Evolutionary conservation across 2,329 filamentous ascomycete genomes (phyloP).

Genomic region (Rutstroemia sp.): DNA sequence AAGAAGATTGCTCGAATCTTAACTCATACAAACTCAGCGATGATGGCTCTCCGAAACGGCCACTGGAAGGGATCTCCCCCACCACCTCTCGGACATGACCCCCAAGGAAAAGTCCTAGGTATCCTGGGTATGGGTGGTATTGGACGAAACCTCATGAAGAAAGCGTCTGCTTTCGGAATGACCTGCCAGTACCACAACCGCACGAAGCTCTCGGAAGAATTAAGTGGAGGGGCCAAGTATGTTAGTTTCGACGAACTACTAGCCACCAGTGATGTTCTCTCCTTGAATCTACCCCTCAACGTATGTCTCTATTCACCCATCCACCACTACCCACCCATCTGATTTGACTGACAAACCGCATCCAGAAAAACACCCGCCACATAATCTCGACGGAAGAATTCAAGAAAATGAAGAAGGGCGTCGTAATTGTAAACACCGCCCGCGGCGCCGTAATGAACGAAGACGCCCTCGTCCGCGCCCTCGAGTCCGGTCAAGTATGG

Average conservation of each 20-base stretch:
- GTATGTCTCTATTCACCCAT: conserved; percentile 39
- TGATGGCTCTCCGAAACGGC: conserved; percentile 57
- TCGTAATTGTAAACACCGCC: conserved; percentile 76
- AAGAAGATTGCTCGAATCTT: not conserved
- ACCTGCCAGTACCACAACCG: conserved; percentile 69
- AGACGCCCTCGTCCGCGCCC: conserved; percentile 65
- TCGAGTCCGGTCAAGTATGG: conserved; percentile 62
- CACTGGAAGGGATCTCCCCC: conserved; percentile 56
- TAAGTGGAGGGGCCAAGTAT: conserved; percentile 52
- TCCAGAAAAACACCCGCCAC: conserved; percentile 57
- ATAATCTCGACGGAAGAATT: conserved; percentile 68
- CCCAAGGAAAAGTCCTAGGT: conserved; percentile 69
- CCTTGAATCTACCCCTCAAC: conserved; percentile 74
- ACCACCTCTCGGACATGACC: conserved; percentile 64
- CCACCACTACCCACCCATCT: not conserved
- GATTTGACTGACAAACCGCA: not conserved
- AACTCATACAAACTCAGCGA: conserved; percentile 31
- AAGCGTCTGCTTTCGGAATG: conserved; percentile 72
- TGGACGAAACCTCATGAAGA: conserved; percentile 67
- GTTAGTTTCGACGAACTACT: conserved; percentile 69
- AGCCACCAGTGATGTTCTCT: conserved; percentile 64
- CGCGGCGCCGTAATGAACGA: conserved; percentile 79
- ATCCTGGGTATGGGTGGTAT: conserved; percentile 86
- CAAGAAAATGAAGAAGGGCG: conserved; percentile 67
- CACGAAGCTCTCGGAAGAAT: conserved; percentile 46